phyloP scores from a whole-genome alignment of 2,329 filamentous ascomycete species.

The Atkinsonella hypoxylon region DNA sequence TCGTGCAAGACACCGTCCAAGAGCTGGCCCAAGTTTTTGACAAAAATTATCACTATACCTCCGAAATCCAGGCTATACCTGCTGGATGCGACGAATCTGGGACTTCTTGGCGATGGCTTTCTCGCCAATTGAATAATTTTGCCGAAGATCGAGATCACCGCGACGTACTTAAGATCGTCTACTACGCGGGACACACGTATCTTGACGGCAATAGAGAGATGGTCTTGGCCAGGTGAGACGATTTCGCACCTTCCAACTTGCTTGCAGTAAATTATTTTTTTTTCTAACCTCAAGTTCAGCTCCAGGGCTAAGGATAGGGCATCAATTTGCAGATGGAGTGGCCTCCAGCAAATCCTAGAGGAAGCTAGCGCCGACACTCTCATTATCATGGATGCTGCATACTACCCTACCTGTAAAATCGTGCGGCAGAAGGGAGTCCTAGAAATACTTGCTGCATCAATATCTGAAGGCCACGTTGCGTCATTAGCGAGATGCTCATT shows the following conservation, averaged over 20 bases:
- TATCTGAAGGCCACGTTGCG: conserved; percentile 38
- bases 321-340: conserved; percentile 41
- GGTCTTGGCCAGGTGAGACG: conserved; percentile 42
- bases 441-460: conserved; percentile 43
- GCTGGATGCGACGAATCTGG: conserved; percentile 32
- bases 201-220: conserved; percentile 44
- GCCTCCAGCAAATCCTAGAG: conserved; percentile 44
- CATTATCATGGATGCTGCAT: conserved; percentile 47
- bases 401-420: conserved; percentile 42
- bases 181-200: conserved; percentile 43
- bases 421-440: conserved; percentile 40
- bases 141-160: conserved; percentile 40
- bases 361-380: conserved; percentile 43
- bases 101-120: conserved; percentile 42
- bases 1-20: conserved; percentile 28
- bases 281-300: conserved; percentile 19
- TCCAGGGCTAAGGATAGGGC: conserved; percentile 33
- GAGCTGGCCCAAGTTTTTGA: conserved; percentile 40
- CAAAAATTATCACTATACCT: conserved; percentile 39
- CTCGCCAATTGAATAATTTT: conserved; percentile 38
- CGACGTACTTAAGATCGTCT: conserved; percentile 46
- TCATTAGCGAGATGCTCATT: conserved; percentile 39
- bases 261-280: no score
- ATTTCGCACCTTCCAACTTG: not conserved
- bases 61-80: conserved; percentile 38